Evolutionary conservation across 140 eudicot genomes (phyloP).

Genomic region (Erigeron philadelphicus): DNA sequence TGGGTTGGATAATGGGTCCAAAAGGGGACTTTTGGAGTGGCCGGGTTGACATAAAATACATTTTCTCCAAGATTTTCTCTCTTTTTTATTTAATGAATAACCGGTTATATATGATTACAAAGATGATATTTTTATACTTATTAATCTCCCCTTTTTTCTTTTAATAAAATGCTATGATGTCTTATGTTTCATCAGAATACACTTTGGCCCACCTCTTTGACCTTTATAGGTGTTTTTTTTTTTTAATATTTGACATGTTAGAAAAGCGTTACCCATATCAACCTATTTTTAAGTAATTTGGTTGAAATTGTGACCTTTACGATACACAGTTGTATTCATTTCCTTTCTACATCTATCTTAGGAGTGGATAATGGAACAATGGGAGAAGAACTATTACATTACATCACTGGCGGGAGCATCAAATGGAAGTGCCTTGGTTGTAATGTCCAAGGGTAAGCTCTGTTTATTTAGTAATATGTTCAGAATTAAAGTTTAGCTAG

Average conservation of each 20-base stretch:
- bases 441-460: slow-evolving; percentile 54
- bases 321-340: neutral
- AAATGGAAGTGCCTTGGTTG: slow-evolving; percentile 54
- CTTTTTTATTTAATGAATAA: too few species aligned
- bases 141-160: neutral
- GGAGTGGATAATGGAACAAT: slow-evolving; percentile 74
- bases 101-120: neutral
- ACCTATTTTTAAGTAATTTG: neutral
- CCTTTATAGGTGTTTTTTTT: too few species aligned
- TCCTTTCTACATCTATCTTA: slow-evolving; percentile 4
- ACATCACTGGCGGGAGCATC: slow-evolving; percentile 56
- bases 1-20: neutral
- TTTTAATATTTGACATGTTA: too few species aligned
- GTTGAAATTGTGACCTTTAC: too few species aligned
- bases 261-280: neutral
- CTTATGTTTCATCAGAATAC: neutral
- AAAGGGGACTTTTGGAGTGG: neutral
- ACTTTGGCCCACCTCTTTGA: too few species aligned
- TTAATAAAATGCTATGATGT: neutral
- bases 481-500: neutral
- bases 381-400: slow-evolving; percentile 60
- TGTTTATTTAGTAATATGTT: neutral
- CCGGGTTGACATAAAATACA: neutral
- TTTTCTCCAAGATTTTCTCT: neutral
- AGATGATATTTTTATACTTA: neutral